Evolutionary conservation across 75 land plant genomes (phyloP), one percentile per base, ranked within the genome.

Genomic region (Cupressus sempervirens): DNA sequence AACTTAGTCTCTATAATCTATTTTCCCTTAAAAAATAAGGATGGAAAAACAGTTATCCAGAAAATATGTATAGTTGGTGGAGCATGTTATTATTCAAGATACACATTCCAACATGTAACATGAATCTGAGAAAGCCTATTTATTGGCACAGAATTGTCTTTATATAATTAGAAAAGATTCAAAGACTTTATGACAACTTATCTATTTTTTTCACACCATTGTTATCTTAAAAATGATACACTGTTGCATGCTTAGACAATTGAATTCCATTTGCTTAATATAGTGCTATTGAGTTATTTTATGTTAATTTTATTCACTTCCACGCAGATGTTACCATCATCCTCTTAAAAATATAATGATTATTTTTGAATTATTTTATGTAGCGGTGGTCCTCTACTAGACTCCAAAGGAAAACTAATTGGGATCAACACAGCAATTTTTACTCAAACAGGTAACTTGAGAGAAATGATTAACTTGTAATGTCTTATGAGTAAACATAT

Each of bases 381-480:
- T 91, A 97, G 99, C 88, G 98, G 99, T 52, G 99, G 99, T 82
- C 98, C 98, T 73, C 86, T 97, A 84, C 84, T 97, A 83, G 92
- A 97, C 84, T 97, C 99, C 14, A 90, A 91, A 82, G 99, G 99
- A 81, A 92, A 92, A 68, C 77, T 97, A 54, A 93, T 95, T 83
- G 96, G 99, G 29, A 97, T 97, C 58, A 97, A 97, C 82, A 95
- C 99, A 1, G 98, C 99, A 53, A 97, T 97, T 73, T 95, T 94
- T 90, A 97, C 98, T 84, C 92, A 95, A 80, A 96, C 99, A 91
- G 99, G 99, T 93, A 84, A 30, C 53, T 7, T 50, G 70, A 34
- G 29, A 79, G 50, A 12, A 16, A n/a, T 79, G 41, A 45, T 13
- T 79, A 29, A 10, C 32, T 79, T 45, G 81, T 26, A n/a, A 79